Evolutionary conservation across 1,284 basidiomycete genomes (phyloP), one percentile per base, ranked within the genome.

Genomic region (Farysia itapuensis): DNA sequence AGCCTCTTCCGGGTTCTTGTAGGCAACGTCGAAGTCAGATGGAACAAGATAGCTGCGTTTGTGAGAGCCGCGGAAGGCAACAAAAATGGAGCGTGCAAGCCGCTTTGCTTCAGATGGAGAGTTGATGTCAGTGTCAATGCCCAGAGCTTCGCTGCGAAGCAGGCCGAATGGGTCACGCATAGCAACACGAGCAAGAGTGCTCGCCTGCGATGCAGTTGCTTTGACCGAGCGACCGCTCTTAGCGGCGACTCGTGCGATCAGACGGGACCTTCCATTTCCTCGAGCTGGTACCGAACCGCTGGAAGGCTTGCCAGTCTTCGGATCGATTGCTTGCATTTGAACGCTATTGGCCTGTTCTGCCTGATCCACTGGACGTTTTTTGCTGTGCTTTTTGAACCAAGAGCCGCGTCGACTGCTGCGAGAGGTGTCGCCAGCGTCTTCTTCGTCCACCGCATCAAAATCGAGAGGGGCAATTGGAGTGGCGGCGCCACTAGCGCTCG

Each of bases 1-100:
- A 11, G 86, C 85, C 15, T 82, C 81, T 36, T 79, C 81, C 5
- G 79, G 74, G n/a, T 81, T 81, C 13, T 80, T 58, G 70, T 86
- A 89, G 5, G 85, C 87, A 7, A 85, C 83, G 46, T 82, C 80
- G 67, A 90, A 87, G 74, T 90, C 88, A 20, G 80, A 78, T 13
- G 85, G 81, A 35, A 85, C 72, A 35, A 90, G 81, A 72, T 86
- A 88, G 3, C 80, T 29, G 34, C 72, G 80, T 78, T 14, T 81
- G 77, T 66, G 80, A 9, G 56, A 48, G 18, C 65, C 64, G 66
- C 82, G 82, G 77, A 88, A 84, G 7, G 83, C 80, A 38, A 75
- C 79, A 74, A 84, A 90, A 48, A 90, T 85, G 25, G 82, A 79
- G 12, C 83, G 81, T 13, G 88, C 88, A 25, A 90, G 81, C 46